Base-by-base conservation (phyloP, 768 basidiomycete genomes). In the Terana coerulea region DNA sequence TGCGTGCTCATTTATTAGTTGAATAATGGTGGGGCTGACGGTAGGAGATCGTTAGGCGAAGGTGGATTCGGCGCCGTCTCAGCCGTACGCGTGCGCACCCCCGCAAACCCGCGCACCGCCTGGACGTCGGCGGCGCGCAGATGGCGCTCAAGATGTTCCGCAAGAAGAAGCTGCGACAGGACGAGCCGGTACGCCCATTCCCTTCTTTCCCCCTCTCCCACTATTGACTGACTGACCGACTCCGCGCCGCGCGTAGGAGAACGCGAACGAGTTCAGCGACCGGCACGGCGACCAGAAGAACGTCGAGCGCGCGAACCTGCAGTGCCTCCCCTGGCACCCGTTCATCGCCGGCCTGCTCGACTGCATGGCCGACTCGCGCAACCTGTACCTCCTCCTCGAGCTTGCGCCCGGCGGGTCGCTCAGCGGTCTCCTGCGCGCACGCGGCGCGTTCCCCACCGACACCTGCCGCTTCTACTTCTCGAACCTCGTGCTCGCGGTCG, bases 351-450 rank as follows among this genome's bases (percentile, higher is more conserved):
- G 77, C 3, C 62, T 80, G 2, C 53, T 80, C 28, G 66, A 73
- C 44, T 65, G 63, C 0, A 78, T 81, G 58, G 56, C 69, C 33
- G 83, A 84, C 59, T 31, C 63, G 1, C 56, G 63, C 45, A 79
- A 77, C 51, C 58, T 79, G 15, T 84, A 84, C 57, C 59, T 77
- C 30, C 62, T 76, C 59, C 64, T 80, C 28, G 82, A 85, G 62
- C 71, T 71, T 57, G 71, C 75, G 12, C 74, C 78, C 0, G 67
- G 71, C 26, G 75, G 74, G 1, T 73, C 71, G 4, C 62, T 83
- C 2, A 67, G 68, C 25, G 59, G 68, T 19, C 41, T 72, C 28
- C 72, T 77, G 29, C 64, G 64, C 28, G 59, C 53, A 11, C 57
- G 56, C 5, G 25, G 1, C 63, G 59, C 10, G 69, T 69, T 8